phyloP scores from a whole-genome alignment of 495 filamentous ascomycete species.

The Neurospora discreta region DNA sequence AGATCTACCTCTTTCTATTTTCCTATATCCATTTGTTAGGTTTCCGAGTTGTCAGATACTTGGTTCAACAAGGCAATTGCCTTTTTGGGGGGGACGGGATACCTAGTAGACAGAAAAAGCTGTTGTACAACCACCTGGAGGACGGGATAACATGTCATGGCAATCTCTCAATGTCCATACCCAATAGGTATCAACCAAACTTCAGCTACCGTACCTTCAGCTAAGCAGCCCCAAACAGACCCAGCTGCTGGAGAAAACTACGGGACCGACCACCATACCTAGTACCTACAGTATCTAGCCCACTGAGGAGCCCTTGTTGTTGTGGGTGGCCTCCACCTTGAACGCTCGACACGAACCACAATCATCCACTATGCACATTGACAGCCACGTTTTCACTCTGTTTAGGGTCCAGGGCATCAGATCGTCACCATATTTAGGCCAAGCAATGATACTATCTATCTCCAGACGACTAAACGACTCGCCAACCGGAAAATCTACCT shows the following conservation, averaged over 20 bases:
- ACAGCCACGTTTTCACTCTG: neutral
- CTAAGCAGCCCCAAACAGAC: neutral
- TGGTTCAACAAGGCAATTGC: neutral
- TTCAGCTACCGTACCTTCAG: neutral
- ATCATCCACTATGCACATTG: neutral
- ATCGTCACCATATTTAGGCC: neutral
- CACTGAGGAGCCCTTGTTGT: neutral
- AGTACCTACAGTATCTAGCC: no score
- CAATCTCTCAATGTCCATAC: neutral
- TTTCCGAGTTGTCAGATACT: neutral
- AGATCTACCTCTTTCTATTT: neutral
- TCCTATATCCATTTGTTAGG: neutral
- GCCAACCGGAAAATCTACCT: neutral
- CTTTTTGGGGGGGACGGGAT: neutral
- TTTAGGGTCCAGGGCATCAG: neutral
- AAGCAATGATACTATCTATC: neutral
- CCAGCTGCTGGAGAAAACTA: neutral
- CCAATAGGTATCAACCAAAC: neutral
- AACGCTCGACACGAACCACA: neutral
- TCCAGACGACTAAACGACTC: neutral
- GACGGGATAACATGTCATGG: neutral
- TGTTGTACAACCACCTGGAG: neutral
- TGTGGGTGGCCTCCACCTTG: neutral
- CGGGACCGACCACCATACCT: neutral
- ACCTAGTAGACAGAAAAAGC: no score